Conservation (phyloP, 2,329 filamentous ascomycete species). For the Arthrinium puccinioides region DNA sequence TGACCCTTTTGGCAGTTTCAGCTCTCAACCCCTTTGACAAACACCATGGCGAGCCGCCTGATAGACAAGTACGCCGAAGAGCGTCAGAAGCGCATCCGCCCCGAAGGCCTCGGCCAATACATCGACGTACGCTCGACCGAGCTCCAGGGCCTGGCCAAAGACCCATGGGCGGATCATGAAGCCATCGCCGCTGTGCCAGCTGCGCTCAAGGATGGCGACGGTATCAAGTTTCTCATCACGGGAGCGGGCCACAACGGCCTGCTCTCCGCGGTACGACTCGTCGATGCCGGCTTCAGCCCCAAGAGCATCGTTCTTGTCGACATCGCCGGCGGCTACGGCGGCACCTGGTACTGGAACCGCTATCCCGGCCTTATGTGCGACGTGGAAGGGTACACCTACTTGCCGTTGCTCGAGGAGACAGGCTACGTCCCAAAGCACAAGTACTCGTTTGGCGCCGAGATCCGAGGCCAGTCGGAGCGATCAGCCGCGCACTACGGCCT, state of each 20-base stretch:
- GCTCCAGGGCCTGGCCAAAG: no score
- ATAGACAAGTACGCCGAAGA: background rate
- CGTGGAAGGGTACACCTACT: no score
- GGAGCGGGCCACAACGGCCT: slow-evolving; percentile 20
- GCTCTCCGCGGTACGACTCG: slow-evolving; percentile 19
- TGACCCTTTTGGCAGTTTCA: no score
- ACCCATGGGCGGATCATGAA: background rate
- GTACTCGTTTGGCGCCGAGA: slow-evolving; percentile 26
- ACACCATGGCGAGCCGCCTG: no score
- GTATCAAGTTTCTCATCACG: slow-evolving; percentile 16
- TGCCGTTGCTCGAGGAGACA: no score
- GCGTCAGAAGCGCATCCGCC: background rate
- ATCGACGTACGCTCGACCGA: background rate
- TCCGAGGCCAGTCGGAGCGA: slow-evolving; percentile 36
- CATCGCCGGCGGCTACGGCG: slow-evolving; percentile 35
- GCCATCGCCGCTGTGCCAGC: background rate
- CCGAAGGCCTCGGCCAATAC: background rate
- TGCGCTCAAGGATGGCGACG: background rate
- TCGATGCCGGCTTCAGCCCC: slow-evolving; percentile 24
- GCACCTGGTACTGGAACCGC: slow-evolving; percentile 45
- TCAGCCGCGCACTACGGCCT: slow-evolving; percentile 20
- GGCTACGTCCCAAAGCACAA: slow-evolving; percentile 21
- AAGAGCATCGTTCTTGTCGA: slow-evolving; percentile 34
- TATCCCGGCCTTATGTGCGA: no score
- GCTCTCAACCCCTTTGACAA: no score